Conservation (phyloP, 1,284 basidiomycete genomes). For the Irpex rosettiformis region DNA sequence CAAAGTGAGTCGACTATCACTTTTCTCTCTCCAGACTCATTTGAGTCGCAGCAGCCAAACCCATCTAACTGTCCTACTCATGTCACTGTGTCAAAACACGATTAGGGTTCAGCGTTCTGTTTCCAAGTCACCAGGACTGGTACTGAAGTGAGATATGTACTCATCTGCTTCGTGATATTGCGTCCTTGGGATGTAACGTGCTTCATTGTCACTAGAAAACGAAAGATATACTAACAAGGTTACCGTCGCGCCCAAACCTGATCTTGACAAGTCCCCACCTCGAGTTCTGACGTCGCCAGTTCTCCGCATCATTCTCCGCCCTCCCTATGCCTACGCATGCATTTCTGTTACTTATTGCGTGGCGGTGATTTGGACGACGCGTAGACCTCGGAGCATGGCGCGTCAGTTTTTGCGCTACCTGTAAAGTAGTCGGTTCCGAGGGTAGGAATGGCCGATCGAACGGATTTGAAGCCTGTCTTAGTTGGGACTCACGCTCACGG, state of each 20-base stretch:
- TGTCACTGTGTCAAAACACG: too few species aligned
- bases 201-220: not conserved
- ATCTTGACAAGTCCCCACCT: not conserved
- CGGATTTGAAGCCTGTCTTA: not conserved
- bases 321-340: not conserved
- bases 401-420: too few species aligned
- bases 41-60: too few species aligned
- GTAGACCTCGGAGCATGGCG: too few species aligned
- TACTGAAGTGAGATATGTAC: not conserved
- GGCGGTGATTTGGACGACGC: too few species aligned
- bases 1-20: not conserved
- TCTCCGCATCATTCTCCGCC: not conserved
- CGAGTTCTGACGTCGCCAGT: not conserved
- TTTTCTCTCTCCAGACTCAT: not conserved
- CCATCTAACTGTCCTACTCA: too few species aligned
- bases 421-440: not conserved
- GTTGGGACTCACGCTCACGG: too few species aligned
- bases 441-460: not conserved
- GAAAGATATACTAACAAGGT: too few species aligned
- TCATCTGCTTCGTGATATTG: not conserved
- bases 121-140: too few species aligned
- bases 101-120: too few species aligned
- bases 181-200: not conserved
- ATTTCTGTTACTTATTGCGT: too few species aligned
- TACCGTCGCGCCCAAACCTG: not conserved